These are phyloP conservation scores for Botryotinia calthae DNA, from an alignment of 2,329 filamentous ascomycete species.

Conservation along the genomic window DNA sequence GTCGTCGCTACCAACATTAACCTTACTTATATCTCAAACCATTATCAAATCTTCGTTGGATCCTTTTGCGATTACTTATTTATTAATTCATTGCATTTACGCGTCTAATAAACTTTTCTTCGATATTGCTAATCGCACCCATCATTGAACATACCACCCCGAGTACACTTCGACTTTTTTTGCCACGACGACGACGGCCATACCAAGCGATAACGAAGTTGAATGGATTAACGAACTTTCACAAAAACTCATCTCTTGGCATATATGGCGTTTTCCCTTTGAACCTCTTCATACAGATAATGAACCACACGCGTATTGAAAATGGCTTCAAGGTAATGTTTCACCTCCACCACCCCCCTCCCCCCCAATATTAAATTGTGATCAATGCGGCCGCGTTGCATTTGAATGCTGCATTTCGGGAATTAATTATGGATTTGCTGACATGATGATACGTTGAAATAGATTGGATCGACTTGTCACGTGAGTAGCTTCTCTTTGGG, in stretches of 20 bases:
- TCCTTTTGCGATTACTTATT: neutral
- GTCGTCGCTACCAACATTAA: neutral
- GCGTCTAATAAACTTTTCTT: neutral
- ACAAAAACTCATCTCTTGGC: slow-evolving; percentile 4
- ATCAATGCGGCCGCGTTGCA: slow-evolving; percentile 13
- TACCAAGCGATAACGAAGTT: neutral
- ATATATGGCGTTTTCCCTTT: slow-evolving; percentile 24
- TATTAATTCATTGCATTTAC: neutral
- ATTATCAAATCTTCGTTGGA: neutral
- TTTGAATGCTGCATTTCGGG: neutral
- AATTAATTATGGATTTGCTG: slow-evolving; percentile 13
- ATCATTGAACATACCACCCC: neutral
- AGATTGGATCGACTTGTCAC: slow-evolving; percentile 85
- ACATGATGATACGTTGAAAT: slow-evolving; percentile 33
- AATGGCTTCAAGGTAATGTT: slow-evolving; percentile 41
- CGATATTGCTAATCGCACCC: neutral
- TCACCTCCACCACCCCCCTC: slow-evolving; percentile 7
- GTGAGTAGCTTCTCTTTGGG: slow-evolving; percentile 54
- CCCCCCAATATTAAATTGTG: slow-evolving; percentile 1
- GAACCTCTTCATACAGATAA: slow-evolving; percentile 29
- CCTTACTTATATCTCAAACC: neutral
- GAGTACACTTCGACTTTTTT: neutral
- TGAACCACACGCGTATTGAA: slow-evolving; percentile 29
- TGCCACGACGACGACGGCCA: neutral
- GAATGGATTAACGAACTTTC: slow-evolving; percentile 12